These are phyloP conservation scores for Boletus pseudopeckii DNA, from an alignment of 768 basidiomycete species.

Conservation along the genomic window DNA sequence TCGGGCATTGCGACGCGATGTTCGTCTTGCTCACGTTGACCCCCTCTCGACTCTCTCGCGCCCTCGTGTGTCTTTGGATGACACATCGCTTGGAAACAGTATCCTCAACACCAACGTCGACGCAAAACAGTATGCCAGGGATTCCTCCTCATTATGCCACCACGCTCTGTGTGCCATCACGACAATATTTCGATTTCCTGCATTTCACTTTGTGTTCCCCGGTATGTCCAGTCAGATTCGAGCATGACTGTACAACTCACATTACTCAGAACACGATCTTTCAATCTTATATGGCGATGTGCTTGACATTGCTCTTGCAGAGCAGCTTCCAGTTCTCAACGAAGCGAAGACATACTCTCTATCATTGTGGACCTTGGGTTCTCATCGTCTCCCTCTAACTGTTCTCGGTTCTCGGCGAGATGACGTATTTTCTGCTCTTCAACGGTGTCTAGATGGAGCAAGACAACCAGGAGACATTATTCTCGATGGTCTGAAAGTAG, in stretches of 20 bases:
- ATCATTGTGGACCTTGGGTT: constrained; percentile 48
- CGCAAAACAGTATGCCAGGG: constrained; percentile 38
- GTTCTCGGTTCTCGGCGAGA: constrained; percentile 33
- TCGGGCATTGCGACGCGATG: constrained; percentile 49
- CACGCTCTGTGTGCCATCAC: constrained; percentile 51
- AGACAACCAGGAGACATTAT: constrained; percentile 11
- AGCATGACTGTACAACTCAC: background rate
- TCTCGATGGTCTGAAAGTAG: constrained; percentile 31
- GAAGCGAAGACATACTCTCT: constrained; percentile 45
- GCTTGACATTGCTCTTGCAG: constrained; percentile 39
- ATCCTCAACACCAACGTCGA: constrained; percentile 27
- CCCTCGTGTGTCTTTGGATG: constrained; percentile 3
- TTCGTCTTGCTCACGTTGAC: constrained; percentile 41
- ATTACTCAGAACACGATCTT: constrained; percentile 41
- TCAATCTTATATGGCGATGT: constrained; percentile 42
- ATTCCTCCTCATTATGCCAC: constrained; percentile 47
- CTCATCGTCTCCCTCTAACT: constrained; percentile 44
- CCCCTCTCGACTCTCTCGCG: constrained; percentile 25
- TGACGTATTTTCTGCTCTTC: constrained; percentile 36
- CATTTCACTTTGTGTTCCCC: constrained; percentile 44
- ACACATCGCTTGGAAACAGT: background rate
- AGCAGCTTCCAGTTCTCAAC: constrained; percentile 36
- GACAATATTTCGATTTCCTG: constrained; percentile 46
- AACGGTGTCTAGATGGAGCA: constrained; percentile 33
- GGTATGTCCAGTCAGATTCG: constrained; percentile 37